Conservation (phyloP, 768 basidiomycete species). For the Chalciporus pseudorubinellus region DNA sequence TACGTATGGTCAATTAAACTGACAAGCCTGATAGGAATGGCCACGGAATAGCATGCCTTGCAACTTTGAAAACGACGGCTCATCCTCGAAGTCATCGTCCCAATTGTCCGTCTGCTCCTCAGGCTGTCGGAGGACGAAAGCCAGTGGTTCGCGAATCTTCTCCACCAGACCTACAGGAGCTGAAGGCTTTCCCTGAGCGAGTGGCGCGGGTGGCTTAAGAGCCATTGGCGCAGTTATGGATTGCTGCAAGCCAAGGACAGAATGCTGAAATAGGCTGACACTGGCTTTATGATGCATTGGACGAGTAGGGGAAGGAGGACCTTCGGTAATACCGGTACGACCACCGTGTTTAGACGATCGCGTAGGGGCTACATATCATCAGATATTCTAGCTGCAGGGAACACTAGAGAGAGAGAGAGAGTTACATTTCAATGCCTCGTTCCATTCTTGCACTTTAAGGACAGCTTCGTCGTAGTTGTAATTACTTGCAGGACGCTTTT, state of each 20-base stretch:
- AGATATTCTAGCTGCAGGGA: slow-evolving; percentile 4
- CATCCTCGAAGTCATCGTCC: slow-evolving; percentile 98
- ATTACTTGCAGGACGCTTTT: slow-evolving; percentile 59
- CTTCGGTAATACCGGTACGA: slow-evolving; percentile 35
- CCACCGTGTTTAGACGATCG: slow-evolving; percentile 67
- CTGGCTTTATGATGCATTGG: slow-evolving; percentile 27
- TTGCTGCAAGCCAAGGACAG: slow-evolving; percentile 35
- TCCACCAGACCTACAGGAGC: slow-evolving; percentile 34
- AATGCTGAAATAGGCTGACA: slow-evolving; percentile 29
- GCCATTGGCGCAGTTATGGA: slow-evolving; percentile 32
- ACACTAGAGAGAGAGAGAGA: slow-evolving; percentile 14
- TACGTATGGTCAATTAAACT: slow-evolving; percentile 20
- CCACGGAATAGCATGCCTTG: slow-evolving; percentile 42
- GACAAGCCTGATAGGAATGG: background rate
- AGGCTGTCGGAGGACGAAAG: slow-evolving; percentile 65
- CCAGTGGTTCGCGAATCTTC: slow-evolving; percentile 51
- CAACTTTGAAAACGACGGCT: slow-evolving; percentile 82
- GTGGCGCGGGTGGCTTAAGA: slow-evolving; percentile 20
- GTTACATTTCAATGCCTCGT: slow-evolving; percentile 90
- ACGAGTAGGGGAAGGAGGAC: slow-evolving; percentile 43
- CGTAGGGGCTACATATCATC: slow-evolving; percentile 55
- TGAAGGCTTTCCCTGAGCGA: slow-evolving; percentile 17
- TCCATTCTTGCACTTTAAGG: slow-evolving; percentile 96
- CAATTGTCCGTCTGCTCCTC: slow-evolving; percentile 94
- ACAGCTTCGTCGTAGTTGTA: slow-evolving; percentile 95